Evolutionary conservation across 164 flowering plant genomes (phyloP), one percentile per base, ranked within the genome.

Genomic region (Santalum album): DNA sequence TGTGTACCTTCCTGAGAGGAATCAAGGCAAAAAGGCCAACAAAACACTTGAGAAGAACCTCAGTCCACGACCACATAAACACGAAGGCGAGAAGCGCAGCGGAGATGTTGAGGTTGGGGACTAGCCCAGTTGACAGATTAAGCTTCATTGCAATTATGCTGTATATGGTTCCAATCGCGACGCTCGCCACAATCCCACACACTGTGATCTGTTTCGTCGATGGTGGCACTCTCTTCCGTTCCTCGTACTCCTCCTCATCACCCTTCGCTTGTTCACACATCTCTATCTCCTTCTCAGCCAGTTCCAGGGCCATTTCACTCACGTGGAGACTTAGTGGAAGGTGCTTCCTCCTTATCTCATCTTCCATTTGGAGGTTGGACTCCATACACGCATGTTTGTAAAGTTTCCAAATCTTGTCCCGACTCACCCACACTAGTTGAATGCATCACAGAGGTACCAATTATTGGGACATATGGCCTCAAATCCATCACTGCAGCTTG

Each of bases 31-130:
- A 78, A 29, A 90, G 86, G 18, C 98, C 96, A 55, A 83, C 90
- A 69, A 90, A 90, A 61, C 84, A 75, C 44, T 71, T 82, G 6
- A 73, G 59, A 27, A 88, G 75, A 53, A 84, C 2, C 54, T 78
- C 79, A 0, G 83, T 86, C 98, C 98, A 86, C 16, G 78, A 25
- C 29, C 77, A 40, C 21, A 92, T 68, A 67, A 80, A 78, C 6
- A 88, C 69, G 35, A 83, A 88, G 39, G 95, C 96, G 2, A 92
- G 84, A 23, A 92, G 87, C 0, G 95, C 98, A 25, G 92, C 98
- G 2, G 98, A 86, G 60, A 88, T 86, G 54, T 91, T 91, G 38
- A 91, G 83, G 49, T 87, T 74, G 0, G 96, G 98, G 35, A 70
- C 76, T 4, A 91, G 66, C 25, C 98, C 98, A 1, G 92, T 86